Percentiles rank a stretch among this genome's conserved stretches.
Evolutionary conservation across 2,329 filamentous ascomycete species (phyloP).

Genomic region (Verticillium klebahnii): DNA sequence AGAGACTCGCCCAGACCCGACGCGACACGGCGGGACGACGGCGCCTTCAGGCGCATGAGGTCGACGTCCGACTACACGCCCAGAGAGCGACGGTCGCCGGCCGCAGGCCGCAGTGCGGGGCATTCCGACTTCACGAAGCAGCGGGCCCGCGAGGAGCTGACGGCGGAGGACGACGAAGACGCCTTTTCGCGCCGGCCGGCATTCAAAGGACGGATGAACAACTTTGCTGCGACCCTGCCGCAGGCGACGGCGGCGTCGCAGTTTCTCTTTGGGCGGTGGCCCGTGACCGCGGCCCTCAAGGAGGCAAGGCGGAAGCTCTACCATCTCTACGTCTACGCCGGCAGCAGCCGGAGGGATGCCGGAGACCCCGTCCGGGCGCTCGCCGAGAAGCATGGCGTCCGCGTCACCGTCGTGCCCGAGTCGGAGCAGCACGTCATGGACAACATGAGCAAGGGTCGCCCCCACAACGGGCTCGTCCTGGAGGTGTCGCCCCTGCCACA

Average conservation of each 20-base stretch:
- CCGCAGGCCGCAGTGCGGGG: neutral
- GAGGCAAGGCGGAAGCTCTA: conserved; percentile 67
- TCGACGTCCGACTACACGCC: neutral
- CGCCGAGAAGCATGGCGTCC: conserved; percentile 45
- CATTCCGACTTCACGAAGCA: neutral
- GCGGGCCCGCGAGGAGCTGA: neutral
- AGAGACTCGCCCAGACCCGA: neutral
- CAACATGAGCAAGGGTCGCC: conserved; percentile 75
- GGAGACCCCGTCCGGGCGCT: conserved; percentile 43
- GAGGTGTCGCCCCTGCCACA: conserved; percentile 82
- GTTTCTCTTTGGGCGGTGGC: conserved; percentile 81
- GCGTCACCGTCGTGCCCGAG: conserved; percentile 53
- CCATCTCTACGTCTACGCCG: conserved; percentile 72
- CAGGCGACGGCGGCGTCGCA: conserved; percentile 85
- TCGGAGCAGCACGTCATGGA: conserved; percentile 67
- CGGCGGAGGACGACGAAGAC: neutral
- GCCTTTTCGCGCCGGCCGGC: neutral
- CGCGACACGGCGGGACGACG: neutral
- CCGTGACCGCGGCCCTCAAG: conserved; percentile 74
- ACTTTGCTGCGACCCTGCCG: conserved; percentile 21
- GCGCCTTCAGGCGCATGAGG: neutral
- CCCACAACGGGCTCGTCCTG: conserved; percentile 86
- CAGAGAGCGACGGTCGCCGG: neutral
- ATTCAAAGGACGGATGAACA: neutral
- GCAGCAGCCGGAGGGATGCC: conserved; percentile 47